A percentile compares a stretch with the other conserved stretches of the same genome.
phyloP scores from a whole-genome alignment of 169 alveolate genomes.

The Theileria parva region DNA sequence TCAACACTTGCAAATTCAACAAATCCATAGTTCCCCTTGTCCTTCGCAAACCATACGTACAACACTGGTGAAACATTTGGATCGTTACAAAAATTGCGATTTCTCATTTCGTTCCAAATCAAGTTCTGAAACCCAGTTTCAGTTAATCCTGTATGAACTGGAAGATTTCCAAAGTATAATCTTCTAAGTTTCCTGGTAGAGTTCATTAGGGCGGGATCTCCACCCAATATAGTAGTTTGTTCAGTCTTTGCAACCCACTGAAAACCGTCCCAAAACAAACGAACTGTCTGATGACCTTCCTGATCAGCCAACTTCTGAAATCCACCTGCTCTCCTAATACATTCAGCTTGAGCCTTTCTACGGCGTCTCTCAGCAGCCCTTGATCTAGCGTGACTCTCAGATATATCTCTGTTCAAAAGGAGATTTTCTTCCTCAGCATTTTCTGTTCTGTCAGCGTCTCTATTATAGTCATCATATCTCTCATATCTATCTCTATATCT shows the following conservation, averaged over 20 bases:
- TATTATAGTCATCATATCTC: neutral
- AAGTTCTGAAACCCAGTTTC: constrained; percentile 85
- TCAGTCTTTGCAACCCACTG: constrained; percentile 92
- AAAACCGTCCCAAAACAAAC: constrained; percentile 91
- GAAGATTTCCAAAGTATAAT: constrained; percentile 87
- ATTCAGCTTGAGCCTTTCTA: constrained; percentile 80
- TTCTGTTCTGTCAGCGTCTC: neutral
- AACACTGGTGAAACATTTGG: constrained; percentile 87
- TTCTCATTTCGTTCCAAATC: constrained; percentile 87
- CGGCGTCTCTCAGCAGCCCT: constrained; percentile 78
- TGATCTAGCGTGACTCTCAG: constrained; percentile 77
- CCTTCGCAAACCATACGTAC: constrained; percentile 91
- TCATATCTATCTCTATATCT: constrained; percentile 17
- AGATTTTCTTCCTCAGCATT: constrained; percentile 34
- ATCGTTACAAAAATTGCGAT: constrained; percentile 82
- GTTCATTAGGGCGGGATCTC: constrained; percentile 88
- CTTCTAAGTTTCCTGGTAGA: constrained; percentile 86
- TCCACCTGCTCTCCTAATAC: constrained; percentile 88
- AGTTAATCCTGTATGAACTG: constrained; percentile 84
- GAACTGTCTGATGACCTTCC: constrained; percentile 88
- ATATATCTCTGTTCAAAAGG: constrained; percentile 64
- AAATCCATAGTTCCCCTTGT: constrained; percentile 90
- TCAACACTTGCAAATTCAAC: constrained; percentile 89
- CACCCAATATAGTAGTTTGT: constrained; percentile 66
- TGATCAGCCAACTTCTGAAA: constrained; percentile 87